Evolutionary conservation across 768 basidiomycete genomes (phyloP), one percentile per base, ranked within the genome.

Genomic region (Hygrophoropsis aurantiaca): DNA sequence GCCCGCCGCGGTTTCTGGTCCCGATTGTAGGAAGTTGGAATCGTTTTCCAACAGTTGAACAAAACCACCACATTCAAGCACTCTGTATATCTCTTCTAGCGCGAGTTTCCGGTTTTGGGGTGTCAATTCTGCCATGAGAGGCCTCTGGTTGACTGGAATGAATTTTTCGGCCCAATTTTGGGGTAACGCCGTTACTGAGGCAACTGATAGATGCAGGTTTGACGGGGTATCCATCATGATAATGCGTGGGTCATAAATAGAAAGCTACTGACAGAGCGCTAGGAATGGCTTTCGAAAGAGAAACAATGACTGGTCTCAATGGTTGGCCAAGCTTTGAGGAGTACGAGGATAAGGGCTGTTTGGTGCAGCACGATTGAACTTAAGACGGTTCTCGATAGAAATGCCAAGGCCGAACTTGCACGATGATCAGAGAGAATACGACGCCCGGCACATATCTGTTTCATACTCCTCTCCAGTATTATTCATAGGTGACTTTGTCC

Each of bases 401-500:
- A n/a, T n/a, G n/a, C n/a, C n/a, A n/a, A n/a, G n/a, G n/a, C n/a
- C n/a, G n/a, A n/a, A n/a, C n/a, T n/a, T n/a, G n/a, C n/a, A n/a
- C n/a, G n/a, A n/a, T n/a, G n/a, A n/a, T n/a, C n/a, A n/a, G n/a
- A n/a, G n/a, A n/a, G n/a, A n/a, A n/a, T n/a, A n/a, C n/a, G n/a
- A n/a, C n/a, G n/a, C n/a, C n/a, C 70, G 73, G 24, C 71, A 74
- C 6, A 65, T 66, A 27, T 72, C 68, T 15, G 68, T 69, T 18
- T 57, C 58, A 35, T 73, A 69, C 63, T 55, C 59, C 10, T 79
- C 82, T 2, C 18, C 47, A 2, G 59, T 60, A 1, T 77, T 74
- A 52, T 67, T 84, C 13, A 60, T 62, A 0, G 51, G 67, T 6
- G 80, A 83, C 52, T 80, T 85, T 30, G 70, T 81, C 3, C 51